phyloP scores from a whole-genome alignment of 1,139 yeast genomes.

The Yamadazyma oceani region DNA sequence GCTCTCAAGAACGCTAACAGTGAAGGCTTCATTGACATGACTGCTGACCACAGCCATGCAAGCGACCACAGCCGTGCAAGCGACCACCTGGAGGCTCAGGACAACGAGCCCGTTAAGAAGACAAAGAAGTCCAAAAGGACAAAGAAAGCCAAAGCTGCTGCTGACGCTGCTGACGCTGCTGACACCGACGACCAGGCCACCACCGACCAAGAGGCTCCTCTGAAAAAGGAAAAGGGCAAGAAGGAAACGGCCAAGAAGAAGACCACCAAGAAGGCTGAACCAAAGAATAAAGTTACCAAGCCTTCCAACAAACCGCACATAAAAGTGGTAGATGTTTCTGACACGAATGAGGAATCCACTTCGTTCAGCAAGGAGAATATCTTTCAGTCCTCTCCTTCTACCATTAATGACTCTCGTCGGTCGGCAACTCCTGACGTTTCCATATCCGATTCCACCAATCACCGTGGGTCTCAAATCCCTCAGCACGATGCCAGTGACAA shows the following conservation, averaged over 20 bases:
- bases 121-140: too few relatives aligned
- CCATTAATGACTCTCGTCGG: conserved; percentile 1
- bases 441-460: background rate
- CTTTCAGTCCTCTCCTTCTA: conserved; percentile 33
- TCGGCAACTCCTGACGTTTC: conserved; percentile 4
- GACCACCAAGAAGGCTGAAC: background rate
- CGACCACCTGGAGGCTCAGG: too few relatives aligned
- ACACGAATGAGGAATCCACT: conserved; percentile 6
- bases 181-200: background rate
- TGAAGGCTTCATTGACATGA: conserved; percentile 25
- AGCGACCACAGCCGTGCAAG: too few relatives aligned
- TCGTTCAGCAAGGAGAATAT: conserved; percentile 41
- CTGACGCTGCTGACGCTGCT: too few relatives aligned
- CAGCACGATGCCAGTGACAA: background rate
- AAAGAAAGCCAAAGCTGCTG: background rate
- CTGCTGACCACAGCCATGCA: too few relatives aligned
- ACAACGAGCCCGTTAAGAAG: too few relatives aligned
- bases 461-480: background rate
- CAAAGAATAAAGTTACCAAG: conserved; percentile 2
- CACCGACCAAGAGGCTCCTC: background rate
- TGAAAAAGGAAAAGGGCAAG: conserved; percentile 2
- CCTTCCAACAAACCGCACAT: conserved; percentile 1
- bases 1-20: conserved; percentile 22
- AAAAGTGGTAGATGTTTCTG: too few relatives aligned
- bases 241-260: conserved; percentile 6